phyloP scores from a whole-genome alignment of 2,329 filamentous ascomycete genomes.

The Cadophora malorum region DNA sequence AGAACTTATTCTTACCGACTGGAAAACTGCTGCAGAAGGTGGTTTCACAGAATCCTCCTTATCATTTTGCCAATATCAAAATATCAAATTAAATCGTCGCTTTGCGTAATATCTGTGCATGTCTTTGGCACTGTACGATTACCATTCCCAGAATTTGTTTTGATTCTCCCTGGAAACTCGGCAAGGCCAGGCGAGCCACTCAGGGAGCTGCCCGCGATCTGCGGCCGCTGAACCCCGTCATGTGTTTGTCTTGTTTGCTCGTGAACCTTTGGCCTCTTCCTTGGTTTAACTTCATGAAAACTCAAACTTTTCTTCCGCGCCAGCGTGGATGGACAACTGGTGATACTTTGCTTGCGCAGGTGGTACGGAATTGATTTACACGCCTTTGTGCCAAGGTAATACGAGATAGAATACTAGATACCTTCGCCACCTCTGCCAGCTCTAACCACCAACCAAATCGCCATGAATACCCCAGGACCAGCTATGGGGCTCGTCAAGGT shows the following conservation, averaged over 20 bases:
- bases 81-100: too few species aligned
- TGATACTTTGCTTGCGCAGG: background rate
- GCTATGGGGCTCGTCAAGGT: conserved; percentile 17
- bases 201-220: conserved; percentile 1
- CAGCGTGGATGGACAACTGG: background rate
- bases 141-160: background rate
- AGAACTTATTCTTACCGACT: too few species aligned
- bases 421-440: background rate
- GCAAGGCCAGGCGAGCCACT: background rate
- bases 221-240: conserved; percentile 17
- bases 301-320: background rate
- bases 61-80: too few species aligned
- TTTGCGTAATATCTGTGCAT: too few species aligned
- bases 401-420: background rate
- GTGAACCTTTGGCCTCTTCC: conserved; percentile 1
- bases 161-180: background rate
- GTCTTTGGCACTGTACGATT: too few species aligned
- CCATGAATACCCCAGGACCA: conserved; percentile 25
- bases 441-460: conserved; percentile 8
- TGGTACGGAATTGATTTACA: background rate
- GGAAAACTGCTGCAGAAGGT: too few species aligned
- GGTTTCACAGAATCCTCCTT: too few species aligned
- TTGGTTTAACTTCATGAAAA: conserved; percentile 3
- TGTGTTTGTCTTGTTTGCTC: conserved; percentile 16
- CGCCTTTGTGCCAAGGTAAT: background rate